Evolutionary conservation across 768 basidiomycete genomes (phyloP), one percentile per base, ranked within the genome.

Genomic region (Pulveroboletus sp.): DNA sequence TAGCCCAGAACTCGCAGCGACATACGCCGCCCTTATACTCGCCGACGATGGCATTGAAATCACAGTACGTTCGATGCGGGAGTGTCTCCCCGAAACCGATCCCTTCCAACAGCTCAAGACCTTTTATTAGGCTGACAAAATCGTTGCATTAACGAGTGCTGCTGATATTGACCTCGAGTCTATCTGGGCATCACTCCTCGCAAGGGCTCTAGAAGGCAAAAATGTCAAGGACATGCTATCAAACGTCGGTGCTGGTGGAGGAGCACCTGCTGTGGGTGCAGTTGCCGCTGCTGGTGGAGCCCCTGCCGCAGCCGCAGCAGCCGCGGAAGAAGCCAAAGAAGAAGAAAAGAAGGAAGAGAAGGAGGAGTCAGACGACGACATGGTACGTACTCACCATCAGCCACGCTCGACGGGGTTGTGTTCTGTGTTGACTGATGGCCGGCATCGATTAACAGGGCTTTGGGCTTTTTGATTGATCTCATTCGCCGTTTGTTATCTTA

Each of bases 161-260:
- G 96, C 95, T 47, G 73, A 74, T 50, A 76, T 92, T 56, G 93
- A 96, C 24, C 64, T 96, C 52, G 96, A 98, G 73, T 81, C 94
- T 50, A 98, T 99, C 77, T 98, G 96, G 96, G 93, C 93, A 51
- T 73, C 86, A 12, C 87, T 99, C 63, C 90, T 99, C 66, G 89
- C 95, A 55, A 98, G 96, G 73, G 95, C 96, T 32, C 85, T 99
- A 47, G 93, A 95, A 74, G 95, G 94, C 65, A 96, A 95, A 81
- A 83, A 98, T 76, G 82, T 99, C 64, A 97, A 92, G 75, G 93
- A 94, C 39, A 79, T 98, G 46, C 81, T 99, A 57, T 87, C 89
- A 55, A 95, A 92, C 77, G 93, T 99, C 56, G 94, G 95, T 56
- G 77, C 90, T 49, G 93, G 94, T 54, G 93, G 91, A 55, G 93